Conservation (phyloP, 768 basidiomycete species). For the Rhodosporidiobolus sp. region DNA sequence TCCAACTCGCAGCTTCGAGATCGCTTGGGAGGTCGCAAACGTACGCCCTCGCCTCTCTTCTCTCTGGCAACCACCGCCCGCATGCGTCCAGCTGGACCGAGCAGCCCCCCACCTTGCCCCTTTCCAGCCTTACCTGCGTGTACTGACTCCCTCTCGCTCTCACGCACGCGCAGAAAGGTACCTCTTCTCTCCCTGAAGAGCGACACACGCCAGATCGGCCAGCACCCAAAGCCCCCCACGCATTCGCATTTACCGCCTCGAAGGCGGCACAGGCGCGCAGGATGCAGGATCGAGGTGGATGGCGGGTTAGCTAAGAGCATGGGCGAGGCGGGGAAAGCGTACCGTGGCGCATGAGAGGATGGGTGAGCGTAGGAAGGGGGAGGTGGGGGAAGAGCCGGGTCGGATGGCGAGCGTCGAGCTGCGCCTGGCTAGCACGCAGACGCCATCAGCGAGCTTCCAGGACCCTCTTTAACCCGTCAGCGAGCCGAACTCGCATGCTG, state of each 20-base stretch:
- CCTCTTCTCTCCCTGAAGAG: neutral
- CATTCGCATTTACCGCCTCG: neutral
- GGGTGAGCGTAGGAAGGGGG: no score
- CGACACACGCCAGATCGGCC: neutral
- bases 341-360: no score
- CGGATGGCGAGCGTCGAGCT: conserved; percentile 1
- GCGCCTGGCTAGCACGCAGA: no score
- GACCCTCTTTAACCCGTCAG: no score
- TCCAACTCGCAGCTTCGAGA: conserved; percentile 25
- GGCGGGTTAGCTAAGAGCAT: no score
- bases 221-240: neutral
- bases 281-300: no score
- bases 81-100: neutral
- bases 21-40: conserved; percentile 38
- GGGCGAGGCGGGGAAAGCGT: no score
- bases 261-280: no score
- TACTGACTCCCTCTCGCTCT: neutral
- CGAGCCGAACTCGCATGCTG: neutral
- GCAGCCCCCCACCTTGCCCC: neutral
- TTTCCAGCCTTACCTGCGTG: neutral
- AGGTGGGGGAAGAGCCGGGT: no score
- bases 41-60: neutral
- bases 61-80: neutral
- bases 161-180: conserved; percentile 1
- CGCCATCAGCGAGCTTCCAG: no score